Evolutionary conservation across 208 protist genomes (phyloP).

Genomic region (Trypanosoma melophagium): DNA sequence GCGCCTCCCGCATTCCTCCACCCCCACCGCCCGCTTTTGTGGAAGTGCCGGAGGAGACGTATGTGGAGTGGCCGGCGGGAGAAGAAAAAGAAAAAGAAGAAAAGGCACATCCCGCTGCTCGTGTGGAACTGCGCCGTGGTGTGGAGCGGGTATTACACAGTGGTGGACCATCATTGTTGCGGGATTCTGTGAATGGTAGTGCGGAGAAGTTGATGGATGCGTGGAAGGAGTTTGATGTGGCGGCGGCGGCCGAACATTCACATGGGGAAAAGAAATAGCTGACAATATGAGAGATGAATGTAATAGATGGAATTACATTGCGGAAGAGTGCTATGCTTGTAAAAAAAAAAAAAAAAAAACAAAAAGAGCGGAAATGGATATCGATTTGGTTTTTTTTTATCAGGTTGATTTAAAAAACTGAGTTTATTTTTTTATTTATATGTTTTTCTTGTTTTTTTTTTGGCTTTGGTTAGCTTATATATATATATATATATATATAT

Average conservation of each 20-base stretch:
- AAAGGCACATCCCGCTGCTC: conserved; percentile 49
- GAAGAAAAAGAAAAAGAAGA: not conserved
- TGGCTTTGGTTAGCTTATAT: conserved; percentile 4
- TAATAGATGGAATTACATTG: too few relatives aligned
- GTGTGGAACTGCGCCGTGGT: conserved; percentile 55
- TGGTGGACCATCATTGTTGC: conserved; percentile 37
- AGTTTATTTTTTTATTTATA: not conserved
- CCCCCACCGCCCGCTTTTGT: conserved; percentile 63
- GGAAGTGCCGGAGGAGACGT: conserved; percentile 67
- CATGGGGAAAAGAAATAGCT: conserved; percentile 14
- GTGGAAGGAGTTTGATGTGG: conserved; percentile 80
- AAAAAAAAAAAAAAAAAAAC: conserved; percentile 7
- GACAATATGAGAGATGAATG: not conserved
- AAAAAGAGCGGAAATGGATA: too few relatives aligned
- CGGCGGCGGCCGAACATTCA: not conserved
- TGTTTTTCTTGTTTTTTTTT: not conserved
- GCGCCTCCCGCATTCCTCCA: conserved; percentile 77
- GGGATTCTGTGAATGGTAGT: conserved; percentile 33
- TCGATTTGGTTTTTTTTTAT: too few relatives aligned
- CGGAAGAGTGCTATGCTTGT: too few relatives aligned
- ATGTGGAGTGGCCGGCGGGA: conserved; percentile 29
- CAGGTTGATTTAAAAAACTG: too few relatives aligned
- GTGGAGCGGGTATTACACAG: conserved; percentile 63
- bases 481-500: conserved; percentile 7
- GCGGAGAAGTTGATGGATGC: conserved; percentile 66